Percentiles rank a stretch among this genome's conserved stretches.
Conservation (phyloP, 1,284 basidiomycete species). For the Thecaphora thlaspeos region DNA sequence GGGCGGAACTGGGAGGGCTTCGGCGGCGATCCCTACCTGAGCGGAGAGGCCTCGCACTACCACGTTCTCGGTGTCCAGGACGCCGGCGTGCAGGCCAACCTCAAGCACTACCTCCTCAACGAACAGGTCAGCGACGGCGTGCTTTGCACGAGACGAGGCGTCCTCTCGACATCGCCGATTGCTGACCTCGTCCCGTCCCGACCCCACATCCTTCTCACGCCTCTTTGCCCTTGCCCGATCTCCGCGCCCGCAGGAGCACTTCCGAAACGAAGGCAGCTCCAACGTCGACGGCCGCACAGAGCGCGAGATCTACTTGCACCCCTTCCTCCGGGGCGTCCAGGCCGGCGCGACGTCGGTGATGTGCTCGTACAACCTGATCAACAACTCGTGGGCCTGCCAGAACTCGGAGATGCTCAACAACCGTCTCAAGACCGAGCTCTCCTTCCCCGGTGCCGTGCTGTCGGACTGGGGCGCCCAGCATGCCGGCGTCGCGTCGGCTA, state of each 20-base stretch:
- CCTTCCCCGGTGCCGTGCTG: constrained; percentile 71
- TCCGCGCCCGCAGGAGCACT: constrained; percentile 56
- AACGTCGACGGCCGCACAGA: constrained; percentile 72
- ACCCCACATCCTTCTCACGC: too few species aligned
- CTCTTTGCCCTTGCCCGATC: too few species aligned
- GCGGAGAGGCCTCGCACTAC: constrained; percentile 43
- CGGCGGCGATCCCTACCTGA: constrained; percentile 48
- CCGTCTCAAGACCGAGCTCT: constrained; percentile 72
- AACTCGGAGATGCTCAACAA: constrained; percentile 70
- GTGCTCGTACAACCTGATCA: constrained; percentile 64
- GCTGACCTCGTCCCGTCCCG: too few species aligned
- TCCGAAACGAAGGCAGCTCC: constrained; percentile 42
- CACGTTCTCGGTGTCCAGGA: constrained; percentile 47
- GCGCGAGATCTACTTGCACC: constrained; percentile 61
- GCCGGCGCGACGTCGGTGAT: constrained; percentile 60
- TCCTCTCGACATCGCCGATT: too few species aligned
- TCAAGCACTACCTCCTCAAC: constrained; percentile 58
- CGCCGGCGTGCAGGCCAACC: constrained; percentile 51
- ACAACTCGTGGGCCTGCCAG: constrained; percentile 63
- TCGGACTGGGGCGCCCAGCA: constrained; percentile 46
- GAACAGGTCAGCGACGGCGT: constrained; percentile 24
- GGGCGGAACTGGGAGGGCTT: constrained; percentile 78
- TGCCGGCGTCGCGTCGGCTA: constrained; percentile 60
- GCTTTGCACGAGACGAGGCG: too few species aligned
- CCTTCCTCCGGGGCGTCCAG: constrained; percentile 57